Conservation (phyloP, 306 rosid genomes). For the Cyamopsis tetragonoloba region DNA sequence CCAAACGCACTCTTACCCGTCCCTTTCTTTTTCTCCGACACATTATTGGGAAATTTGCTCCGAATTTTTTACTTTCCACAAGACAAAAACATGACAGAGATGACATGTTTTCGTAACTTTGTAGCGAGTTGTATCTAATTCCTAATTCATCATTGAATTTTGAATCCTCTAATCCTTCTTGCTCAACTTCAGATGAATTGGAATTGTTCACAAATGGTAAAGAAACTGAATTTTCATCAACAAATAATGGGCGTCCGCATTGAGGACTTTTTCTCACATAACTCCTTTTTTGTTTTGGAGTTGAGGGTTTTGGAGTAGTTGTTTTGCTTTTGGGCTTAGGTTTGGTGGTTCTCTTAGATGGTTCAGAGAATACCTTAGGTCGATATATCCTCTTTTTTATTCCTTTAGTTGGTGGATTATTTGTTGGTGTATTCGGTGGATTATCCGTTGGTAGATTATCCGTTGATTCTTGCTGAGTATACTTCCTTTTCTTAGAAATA, state of each 20-base stretch:
- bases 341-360: neutral
- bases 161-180: neutral
- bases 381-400: constrained; percentile 26
- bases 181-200: neutral
- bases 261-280: neutral
- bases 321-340: neutral
- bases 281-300: neutral
- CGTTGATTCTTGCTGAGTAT: too few relatives aligned
- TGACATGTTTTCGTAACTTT: neutral
- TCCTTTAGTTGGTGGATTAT: neutral
- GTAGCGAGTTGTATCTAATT: neutral
- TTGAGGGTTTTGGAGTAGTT: constrained; percentile 26
- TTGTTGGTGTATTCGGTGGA: too few relatives aligned
- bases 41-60: neutral
- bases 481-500: too few relatives aligned
- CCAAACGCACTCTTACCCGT: neutral
- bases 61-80: neutral
- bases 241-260: neutral
- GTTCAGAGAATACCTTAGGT: constrained; percentile 24
- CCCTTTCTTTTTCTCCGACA: constrained; percentile 16
- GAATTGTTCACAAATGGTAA: neutral
- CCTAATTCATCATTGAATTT: neutral
- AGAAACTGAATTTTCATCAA: neutral
- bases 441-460: too few relatives aligned
- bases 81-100: neutral